phyloP scores from a whole-genome alignment of 116 monocot species.

The Papilionanthe hybrid region DNA sequence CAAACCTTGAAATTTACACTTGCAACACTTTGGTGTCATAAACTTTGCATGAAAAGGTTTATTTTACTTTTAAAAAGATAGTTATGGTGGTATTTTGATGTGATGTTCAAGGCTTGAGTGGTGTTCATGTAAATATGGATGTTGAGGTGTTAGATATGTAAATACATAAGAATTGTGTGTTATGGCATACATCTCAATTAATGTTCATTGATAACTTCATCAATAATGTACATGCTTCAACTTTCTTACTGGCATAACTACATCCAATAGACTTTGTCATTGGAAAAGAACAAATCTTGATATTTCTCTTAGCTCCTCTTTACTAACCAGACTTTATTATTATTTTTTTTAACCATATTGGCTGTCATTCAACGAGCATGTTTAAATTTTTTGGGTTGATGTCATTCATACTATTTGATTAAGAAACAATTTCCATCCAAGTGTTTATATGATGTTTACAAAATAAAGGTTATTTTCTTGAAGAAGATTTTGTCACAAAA shows the following conservation, averaged over 20 bases:
- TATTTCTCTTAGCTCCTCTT: neutral
- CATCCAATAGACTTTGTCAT: neutral
- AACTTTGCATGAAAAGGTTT: no score
- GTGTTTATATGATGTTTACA: neutral
- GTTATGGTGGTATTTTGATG: no score
- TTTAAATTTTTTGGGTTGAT: neutral
- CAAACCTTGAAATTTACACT: no score
- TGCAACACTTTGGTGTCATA: no score
- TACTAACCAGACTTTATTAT: neutral
- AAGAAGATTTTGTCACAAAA: neutral
- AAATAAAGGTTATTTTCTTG: neutral
- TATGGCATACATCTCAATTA: neutral
- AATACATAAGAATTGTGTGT: no score
- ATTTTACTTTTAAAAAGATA: no score
- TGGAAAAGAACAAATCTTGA: neutral
- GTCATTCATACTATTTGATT: neutral
- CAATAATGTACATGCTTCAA: conserved; percentile 1
- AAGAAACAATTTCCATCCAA: neutral
- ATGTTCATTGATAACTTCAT: neutral
- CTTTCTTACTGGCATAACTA: neutral
- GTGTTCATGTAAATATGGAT: no score
- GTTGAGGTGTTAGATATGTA: no score
- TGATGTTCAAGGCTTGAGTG: no score
- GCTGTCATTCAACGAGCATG: neutral
- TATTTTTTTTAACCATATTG: neutral